Evolutionary conservation across 305 asterid genomes (phyloP).

Genomic region (Fraxinus latifolia): DNA sequence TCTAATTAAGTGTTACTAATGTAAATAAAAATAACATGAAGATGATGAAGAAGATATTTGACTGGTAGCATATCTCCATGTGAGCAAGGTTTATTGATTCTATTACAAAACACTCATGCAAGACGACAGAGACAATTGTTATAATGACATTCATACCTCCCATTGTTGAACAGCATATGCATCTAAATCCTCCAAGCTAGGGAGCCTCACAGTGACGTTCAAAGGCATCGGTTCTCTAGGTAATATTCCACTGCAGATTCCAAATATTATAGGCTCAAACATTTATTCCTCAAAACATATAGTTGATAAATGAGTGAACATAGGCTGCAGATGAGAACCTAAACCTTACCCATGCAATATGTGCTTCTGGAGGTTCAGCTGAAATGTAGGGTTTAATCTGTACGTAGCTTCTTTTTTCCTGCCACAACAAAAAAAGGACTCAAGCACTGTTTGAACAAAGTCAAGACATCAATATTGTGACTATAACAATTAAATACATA

Average conservation of each 20-base stretch:
- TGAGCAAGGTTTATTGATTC: neutral
- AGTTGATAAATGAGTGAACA: slow-evolving; percentile 3
- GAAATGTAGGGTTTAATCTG: slow-evolving; percentile 69
- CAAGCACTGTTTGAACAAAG: slow-evolving; percentile 14
- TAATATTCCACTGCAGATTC: slow-evolving; percentile 71
- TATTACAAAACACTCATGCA: slow-evolving; percentile 1
- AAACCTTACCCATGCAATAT: slow-evolving; percentile 71
- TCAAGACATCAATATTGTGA: slow-evolving; percentile 1
- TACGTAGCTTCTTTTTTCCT: slow-evolving; percentile 81
- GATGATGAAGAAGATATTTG: neutral
- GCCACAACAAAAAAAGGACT: slow-evolving; percentile 28
- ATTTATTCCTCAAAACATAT: neutral
- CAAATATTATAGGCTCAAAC: slow-evolving; percentile 28
- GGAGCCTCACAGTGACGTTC: slow-evolving; percentile 75
- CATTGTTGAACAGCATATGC: slow-evolving; percentile 82
- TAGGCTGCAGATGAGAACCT: slow-evolving; percentile 9
- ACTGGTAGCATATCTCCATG: slow-evolving; percentile 5
- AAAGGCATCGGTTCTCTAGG: slow-evolving; percentile 95
- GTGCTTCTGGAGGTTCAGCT: slow-evolving; percentile 78
- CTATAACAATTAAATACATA: neutral
- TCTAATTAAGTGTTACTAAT: slow-evolving; percentile 5
- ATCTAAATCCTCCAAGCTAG: slow-evolving; percentile 81
- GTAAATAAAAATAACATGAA: neutral
- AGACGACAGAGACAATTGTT: slow-evolving; percentile 18
- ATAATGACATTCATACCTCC: slow-evolving; percentile 66